Evolutionary conservation across 2,329 filamentous ascomycete genomes (phyloP), one percentile per base, ranked within the genome.

Genomic region (Penicillium corylophilum): DNA sequence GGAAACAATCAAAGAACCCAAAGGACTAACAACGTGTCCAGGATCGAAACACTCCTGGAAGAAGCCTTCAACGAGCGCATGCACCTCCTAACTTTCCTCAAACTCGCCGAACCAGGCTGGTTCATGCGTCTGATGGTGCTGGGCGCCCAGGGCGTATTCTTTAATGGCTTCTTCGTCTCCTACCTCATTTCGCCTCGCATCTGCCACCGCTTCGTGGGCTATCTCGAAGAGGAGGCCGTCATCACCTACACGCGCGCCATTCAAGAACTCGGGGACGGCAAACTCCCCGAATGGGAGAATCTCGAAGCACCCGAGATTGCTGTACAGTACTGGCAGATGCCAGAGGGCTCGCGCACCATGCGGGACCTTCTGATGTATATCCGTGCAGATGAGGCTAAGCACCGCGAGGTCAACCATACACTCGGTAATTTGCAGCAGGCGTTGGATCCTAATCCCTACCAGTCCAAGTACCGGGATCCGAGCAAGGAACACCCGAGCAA

Each of bases 211-310:
- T 97, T 99, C 71, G 92, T 97, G 47, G 94, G 92, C 1, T 97
- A 97, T 64, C 84, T 99, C 12, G 94, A 99, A 73, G 94, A 99
- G 71, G 94, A 99, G 73, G 94, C 94, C 8, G 93, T 97, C 1
- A 82, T 95, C 67, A 99, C 94, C 0, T 99, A 99, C 76, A 94
- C 90, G 0, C 85, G 91, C 44, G 89, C 90, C 54, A 88, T 97
- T 63, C 79, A 85, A 60, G 94, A 97, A 66, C 82, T 99, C 22
- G 92, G 97, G 52, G 80, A 82, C 2, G 93, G 93, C n/a, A 82
- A 84, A 52, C 77, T 96, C 13, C 91, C 92, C 0, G 84, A 84
- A 62, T 99, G 94, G 92, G 78, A 83, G 23, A 81, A 85, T 7
- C 86, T 95, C 65, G 64, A 80, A 47, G 90, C 94, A 2, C 94